phyloP scores from a whole-genome alignment of 257 asterid species.

The Solanum stenotomum region DNA sequence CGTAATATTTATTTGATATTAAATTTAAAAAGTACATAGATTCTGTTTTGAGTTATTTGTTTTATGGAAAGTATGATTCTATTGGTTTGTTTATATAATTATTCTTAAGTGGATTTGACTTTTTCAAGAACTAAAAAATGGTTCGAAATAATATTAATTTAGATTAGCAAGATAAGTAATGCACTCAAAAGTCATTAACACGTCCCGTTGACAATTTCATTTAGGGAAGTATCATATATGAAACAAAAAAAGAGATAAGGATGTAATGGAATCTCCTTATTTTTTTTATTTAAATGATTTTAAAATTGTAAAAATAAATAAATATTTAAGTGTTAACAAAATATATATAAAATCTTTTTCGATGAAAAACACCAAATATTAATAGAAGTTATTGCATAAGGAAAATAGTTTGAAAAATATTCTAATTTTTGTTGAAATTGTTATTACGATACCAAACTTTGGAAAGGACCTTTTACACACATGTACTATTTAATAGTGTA shows the following conservation, averaged over 20 bases:
- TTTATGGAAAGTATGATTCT: neutral
- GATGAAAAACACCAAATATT: no score
- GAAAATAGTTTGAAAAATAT: no score
- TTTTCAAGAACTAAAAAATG: neutral
- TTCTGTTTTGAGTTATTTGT: neutral
- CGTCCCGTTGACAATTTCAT: neutral
- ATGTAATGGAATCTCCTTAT: neutral
- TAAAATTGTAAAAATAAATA: neutral
- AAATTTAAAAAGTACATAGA: neutral
- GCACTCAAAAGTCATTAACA: neutral
- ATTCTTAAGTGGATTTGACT: neutral
- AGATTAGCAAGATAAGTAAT: neutral
- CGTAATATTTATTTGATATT: neutral
- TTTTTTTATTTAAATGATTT: neutral
- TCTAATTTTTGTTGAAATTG: no score
- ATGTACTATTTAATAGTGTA: no score
- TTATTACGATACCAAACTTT: no score
- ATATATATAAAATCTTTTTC: neutral
- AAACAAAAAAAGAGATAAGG: neutral
- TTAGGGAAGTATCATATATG: neutral
- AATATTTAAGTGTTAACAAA: neutral
- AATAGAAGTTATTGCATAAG: no score
- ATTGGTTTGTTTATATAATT: neutral
- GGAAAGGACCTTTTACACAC: no score
- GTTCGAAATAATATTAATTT: neutral